Conservation (phyloP, 345 rosid genomes). For the rapeseed (Brassica napus) region DNA sequence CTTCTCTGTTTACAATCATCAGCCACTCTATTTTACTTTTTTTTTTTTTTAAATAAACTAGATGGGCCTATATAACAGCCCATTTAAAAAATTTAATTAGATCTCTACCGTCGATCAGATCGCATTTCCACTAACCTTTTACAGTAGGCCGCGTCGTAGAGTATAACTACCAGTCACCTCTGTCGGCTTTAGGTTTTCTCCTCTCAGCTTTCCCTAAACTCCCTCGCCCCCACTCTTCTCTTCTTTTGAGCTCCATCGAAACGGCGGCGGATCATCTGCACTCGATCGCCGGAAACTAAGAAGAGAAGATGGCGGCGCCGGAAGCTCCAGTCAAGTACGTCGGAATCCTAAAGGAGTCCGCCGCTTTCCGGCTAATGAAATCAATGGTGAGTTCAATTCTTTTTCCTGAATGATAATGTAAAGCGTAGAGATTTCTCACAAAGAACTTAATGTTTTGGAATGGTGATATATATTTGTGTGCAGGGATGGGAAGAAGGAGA, state of each 20-base stretch:
- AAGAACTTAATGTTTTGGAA: background rate
- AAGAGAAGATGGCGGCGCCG: conserved; percentile 73
- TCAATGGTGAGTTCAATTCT: conserved; percentile 58
- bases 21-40: background rate
- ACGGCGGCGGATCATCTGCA: conserved; percentile 46
- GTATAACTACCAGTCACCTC: conserved; percentile 4
- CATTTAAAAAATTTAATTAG: background rate
- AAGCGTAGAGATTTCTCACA: background rate
- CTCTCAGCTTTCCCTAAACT: conserved; percentile 4
- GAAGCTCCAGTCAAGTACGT: conserved; percentile 91
- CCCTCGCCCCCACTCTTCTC: conserved; percentile 36
- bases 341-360: conserved; percentile 72
- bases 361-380: conserved; percentile 97
- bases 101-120: conserved; percentile 5
- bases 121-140: background rate
- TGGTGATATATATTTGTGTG: background rate
- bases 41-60: background rate
- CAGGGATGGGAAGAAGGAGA: conserved; percentile 99
- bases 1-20: conserved; percentile 14
- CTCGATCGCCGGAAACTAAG: conserved; percentile 24
- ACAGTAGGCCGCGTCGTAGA: conserved; percentile 21
- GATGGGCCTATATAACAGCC: conserved; percentile 7
- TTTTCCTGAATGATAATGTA: background rate
- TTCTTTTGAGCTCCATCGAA: conserved; percentile 19
- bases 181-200: conserved; percentile 41